Conservation (phyloP, 257 asterid species). For the Coffea eugenioides region DNA sequence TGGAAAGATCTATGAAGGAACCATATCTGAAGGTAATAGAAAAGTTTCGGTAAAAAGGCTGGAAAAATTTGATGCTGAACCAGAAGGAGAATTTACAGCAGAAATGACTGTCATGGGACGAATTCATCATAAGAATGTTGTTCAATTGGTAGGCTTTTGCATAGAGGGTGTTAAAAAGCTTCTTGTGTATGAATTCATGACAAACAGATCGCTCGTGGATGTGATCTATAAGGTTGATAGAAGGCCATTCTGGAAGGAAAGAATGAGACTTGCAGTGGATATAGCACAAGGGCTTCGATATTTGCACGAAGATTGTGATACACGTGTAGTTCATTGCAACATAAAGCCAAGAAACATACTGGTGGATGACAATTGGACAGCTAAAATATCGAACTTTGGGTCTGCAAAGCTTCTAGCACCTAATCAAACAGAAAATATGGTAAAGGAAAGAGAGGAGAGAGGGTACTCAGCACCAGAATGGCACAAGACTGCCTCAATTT, state of each 20-base stretch:
- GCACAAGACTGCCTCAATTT: constrained; percentile 10
- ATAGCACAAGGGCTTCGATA: constrained; percentile 26
- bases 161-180: constrained; percentile 24
- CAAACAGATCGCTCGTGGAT: constrained; percentile 24
- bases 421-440: constrained; percentile 18
- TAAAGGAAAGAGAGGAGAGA: constrained; percentile 10
- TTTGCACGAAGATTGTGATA: constrained; percentile 33
- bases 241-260: constrained; percentile 18
- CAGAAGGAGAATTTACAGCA: constrained; percentile 24
- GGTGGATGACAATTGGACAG: constrained; percentile 16
- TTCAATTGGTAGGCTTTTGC: constrained; percentile 30
- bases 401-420: constrained; percentile 24
- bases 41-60: constrained; percentile 26
- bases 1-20: constrained; percentile 25
- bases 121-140: constrained; percentile 25
- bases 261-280: constrained; percentile 22
- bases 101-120: constrained; percentile 31
- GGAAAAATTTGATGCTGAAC: constrained; percentile 23
- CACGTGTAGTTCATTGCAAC: constrained; percentile 25
- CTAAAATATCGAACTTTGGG: constrained; percentile 26
- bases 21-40: constrained; percentile 16
- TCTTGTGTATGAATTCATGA: constrained; percentile 33
- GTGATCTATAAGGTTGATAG: constrained; percentile 16
- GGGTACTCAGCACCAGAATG: constrained; percentile 34
- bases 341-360: constrained; percentile 25